Conservation (phyloP, 352 stramenopile species). For the Pythium aquatile region DNA sequence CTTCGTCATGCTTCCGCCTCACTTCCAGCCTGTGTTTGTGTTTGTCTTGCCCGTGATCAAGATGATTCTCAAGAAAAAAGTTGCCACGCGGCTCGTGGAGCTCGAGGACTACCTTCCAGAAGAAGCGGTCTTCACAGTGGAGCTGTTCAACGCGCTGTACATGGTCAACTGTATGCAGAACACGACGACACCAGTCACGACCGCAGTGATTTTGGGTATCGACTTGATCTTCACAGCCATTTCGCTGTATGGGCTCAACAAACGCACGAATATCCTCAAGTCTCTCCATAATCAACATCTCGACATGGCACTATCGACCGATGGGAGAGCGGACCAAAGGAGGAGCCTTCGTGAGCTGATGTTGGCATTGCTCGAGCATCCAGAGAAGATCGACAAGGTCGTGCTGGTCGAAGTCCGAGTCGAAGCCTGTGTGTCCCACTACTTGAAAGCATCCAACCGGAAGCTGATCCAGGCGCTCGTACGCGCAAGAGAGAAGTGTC, state of each 20-base stretch:
- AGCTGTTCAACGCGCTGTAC: constrained; percentile 12
- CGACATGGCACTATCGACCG: neutral
- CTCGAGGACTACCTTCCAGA: constrained; percentile 7
- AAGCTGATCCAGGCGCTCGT: neutral
- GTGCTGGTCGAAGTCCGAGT: constrained; percentile 1
- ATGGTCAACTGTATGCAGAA: constrained; percentile 12
- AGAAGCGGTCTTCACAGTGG: constrained; percentile 2
- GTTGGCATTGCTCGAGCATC: neutral
- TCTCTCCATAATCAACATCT: constrained; percentile 7
- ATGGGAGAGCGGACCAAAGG: neutral
- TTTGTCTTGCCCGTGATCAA: constrained; percentile 33
- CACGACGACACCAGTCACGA: constrained; percentile 1
- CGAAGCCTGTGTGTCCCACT: neutral
- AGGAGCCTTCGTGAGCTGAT: neutral
- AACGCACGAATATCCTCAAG: neutral
- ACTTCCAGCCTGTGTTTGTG: constrained; percentile 27
- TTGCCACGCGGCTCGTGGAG: constrained; percentile 17
- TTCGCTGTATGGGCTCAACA: constrained; percentile 2
- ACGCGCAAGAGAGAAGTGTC: constrained; percentile 2
- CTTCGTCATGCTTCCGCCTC: constrained; percentile 26
- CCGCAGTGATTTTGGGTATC: neutral
- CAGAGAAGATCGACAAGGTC: constrained; percentile 6
- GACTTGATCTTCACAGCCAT: neutral
- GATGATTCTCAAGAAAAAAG: constrained; percentile 34
- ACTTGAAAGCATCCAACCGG: neutral